phyloP scores from a whole-genome alignment of 2,329 filamentous ascomycete species.

The Colletotrichum agaves region DNA sequence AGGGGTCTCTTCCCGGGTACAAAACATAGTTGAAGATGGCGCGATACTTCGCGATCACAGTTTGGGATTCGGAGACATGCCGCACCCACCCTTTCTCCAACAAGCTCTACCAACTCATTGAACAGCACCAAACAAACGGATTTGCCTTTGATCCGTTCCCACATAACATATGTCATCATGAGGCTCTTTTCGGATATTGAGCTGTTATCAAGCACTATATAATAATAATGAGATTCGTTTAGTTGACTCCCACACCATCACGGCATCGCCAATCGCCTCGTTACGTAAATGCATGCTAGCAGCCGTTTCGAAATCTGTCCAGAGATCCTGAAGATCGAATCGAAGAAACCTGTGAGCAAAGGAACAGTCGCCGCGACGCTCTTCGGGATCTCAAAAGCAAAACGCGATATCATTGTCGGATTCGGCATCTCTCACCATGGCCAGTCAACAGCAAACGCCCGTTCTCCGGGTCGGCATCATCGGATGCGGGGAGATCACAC shows the following conservation, averaged over 20 bases:
- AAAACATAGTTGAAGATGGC: background rate
- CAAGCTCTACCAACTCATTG: slow-evolving; percentile 14
- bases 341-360: too few species aligned
- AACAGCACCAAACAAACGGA: background rate
- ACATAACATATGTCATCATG: slow-evolving; percentile 1
- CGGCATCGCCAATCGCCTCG: background rate
- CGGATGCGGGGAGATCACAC: slow-evolving; percentile 60
- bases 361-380: too few species aligned
- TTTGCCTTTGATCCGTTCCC: slow-evolving; percentile 2
- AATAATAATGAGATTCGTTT: too few species aligned
- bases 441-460: background rate
- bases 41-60: background rate
- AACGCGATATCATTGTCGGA: background rate
- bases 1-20: background rate
- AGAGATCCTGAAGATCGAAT: too few species aligned
- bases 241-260: background rate
- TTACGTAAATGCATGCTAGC: background rate
- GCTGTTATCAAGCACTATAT: background rate
- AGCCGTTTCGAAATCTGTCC: too few species aligned
- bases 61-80: background rate
- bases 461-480: slow-evolving; percentile 53
- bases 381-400: too few species aligned
- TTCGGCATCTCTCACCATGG: background rate
- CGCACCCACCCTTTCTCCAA: slow-evolving; percentile 1
- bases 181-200: slow-evolving; percentile 5